Evolutionary conservation across 805 yeast species (phyloP).

Genomic region (Zygoascus flipseniorum): DNA sequence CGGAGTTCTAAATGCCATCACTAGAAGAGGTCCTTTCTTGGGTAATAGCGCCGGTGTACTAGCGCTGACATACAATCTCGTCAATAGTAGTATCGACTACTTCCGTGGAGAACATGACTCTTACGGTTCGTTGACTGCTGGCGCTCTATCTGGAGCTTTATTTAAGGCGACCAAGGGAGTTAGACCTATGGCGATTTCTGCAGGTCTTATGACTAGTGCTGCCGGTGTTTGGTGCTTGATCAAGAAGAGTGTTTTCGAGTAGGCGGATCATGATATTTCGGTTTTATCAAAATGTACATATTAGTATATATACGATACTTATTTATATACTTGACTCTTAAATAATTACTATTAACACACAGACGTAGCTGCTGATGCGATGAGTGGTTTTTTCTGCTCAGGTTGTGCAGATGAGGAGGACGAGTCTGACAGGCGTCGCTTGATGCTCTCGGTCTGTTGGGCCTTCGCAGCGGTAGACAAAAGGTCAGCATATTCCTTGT

Average conservation of each 20-base stretch:
- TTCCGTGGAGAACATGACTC: constrained; percentile 86
- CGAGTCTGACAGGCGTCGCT: not conserved
- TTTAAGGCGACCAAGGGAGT: constrained; percentile 80
- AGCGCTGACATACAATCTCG: constrained; percentile 79
- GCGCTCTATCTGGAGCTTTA: constrained; percentile 86
- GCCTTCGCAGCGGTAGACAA: not conserved
- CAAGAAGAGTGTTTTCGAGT: constrained; percentile 34
- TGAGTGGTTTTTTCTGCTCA: not conserved
- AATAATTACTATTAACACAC: not conserved
- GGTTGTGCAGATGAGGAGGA: not conserved
- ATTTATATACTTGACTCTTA: not conserved
- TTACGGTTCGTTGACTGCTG: constrained; percentile 74
- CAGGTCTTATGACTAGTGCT: constrained; percentile 78
- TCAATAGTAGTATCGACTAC: constrained; percentile 70
- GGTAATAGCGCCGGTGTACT: constrained; percentile 95
- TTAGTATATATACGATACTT: not conserved
- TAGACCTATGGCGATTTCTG: constrained; percentile 80
- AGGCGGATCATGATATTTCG: not conserved
- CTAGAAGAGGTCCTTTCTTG: constrained; percentile 91
- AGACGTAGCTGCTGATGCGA: not conserved
- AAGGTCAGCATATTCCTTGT: constrained; percentile 2
- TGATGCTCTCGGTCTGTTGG: not conserved
- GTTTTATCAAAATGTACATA: not conserved
- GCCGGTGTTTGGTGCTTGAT: constrained; percentile 91
- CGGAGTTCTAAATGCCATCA: constrained; percentile 83